A percentile compares a stretch with the other conserved stretches of the same genome.
Conservation (phyloP, 768 basidiomycete genomes). For the Inosperma sp. region DNA sequence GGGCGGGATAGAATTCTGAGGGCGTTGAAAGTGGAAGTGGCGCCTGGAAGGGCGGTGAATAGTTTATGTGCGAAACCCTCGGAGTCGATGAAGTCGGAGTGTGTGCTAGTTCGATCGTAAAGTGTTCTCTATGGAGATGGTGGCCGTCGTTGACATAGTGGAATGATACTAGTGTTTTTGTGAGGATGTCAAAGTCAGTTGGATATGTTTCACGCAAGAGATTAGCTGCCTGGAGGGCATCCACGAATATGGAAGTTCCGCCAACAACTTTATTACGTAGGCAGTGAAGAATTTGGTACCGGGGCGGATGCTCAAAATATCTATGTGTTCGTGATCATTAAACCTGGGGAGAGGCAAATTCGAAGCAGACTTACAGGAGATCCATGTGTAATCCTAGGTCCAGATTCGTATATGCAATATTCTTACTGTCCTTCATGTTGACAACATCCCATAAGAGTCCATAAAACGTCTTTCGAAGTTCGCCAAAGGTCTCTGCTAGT, state of each 20-base stretch:
- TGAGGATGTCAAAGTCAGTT: slow-evolving; percentile 53
- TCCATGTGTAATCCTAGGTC: slow-evolving; percentile 91
- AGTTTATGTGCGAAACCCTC: slow-evolving; percentile 70
- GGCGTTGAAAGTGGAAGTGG: slow-evolving; percentile 58
- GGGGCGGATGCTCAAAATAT: slow-evolving; percentile 88
- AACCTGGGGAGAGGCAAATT: background rate
- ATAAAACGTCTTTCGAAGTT: slow-evolving; percentile 85
- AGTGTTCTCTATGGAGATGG: slow-evolving; percentile 67
- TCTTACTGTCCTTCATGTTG: slow-evolving; percentile 66
- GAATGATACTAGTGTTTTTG: slow-evolving; percentile 67
- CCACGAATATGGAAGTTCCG: slow-evolving; percentile 83
- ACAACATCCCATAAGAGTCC: slow-evolving; percentile 86
- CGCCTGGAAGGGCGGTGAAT: slow-evolving; percentile 93
- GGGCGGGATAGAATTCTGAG: slow-evolving; percentile 54
- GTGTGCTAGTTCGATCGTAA: slow-evolving; percentile 67
- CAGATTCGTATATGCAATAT: slow-evolving; percentile 94
- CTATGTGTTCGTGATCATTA: slow-evolving; percentile 34
- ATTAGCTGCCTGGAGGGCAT: slow-evolving; percentile 63
- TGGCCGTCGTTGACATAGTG: slow-evolving; percentile 91
- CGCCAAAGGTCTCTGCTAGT: slow-evolving; percentile 68
- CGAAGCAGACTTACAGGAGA: slow-evolving; percentile 58
- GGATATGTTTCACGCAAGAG: slow-evolving; percentile 45
- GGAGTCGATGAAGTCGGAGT: slow-evolving; percentile 16
- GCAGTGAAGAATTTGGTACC: slow-evolving; percentile 90
- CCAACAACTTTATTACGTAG: slow-evolving; percentile 80